Evolutionary conservation across 2,329 filamentous ascomycete genomes (phyloP).

Genomic region (Emericellopsis atlantica): DNA sequence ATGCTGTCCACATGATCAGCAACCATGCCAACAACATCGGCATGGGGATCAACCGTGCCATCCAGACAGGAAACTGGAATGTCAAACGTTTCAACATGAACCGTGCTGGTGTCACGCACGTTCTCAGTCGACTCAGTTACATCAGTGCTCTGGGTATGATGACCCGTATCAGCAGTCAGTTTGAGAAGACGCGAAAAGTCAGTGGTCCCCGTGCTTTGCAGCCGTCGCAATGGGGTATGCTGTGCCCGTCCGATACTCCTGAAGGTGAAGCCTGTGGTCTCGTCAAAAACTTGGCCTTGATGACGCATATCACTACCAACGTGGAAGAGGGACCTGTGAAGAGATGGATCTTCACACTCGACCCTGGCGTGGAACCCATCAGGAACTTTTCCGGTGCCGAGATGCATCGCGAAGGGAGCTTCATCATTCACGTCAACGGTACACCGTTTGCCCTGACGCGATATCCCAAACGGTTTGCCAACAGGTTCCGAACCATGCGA

Average conservation of each 20-base stretch:
- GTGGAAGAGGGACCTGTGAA: slow-evolving; percentile 86
- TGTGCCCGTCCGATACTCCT: slow-evolving; percentile 92
- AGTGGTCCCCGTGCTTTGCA: slow-evolving; percentile 91
- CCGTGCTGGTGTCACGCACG: slow-evolving; percentile 88
- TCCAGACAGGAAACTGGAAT: slow-evolving; percentile 96
- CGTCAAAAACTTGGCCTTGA: slow-evolving; percentile 93
- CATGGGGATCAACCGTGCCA: slow-evolving; percentile 85
- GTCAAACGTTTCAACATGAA: slow-evolving; percentile 99
- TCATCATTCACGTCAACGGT: slow-evolving; percentile 90
- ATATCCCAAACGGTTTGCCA: slow-evolving; percentile 75
- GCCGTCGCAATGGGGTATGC: slow-evolving; percentile 95
- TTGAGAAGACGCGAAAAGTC: slow-evolving; percentile 96
- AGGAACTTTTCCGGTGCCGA: slow-evolving; percentile 63
- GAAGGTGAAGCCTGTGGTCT: slow-evolving; percentile 97
- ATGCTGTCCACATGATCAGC: slow-evolving; percentile 73
- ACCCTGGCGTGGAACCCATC: slow-evolving; percentile 70
- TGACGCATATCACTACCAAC: slow-evolving; percentile 98
- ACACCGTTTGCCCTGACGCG: slow-evolving; percentile 82
- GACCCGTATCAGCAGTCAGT: slow-evolving; percentile 96
- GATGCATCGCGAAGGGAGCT: slow-evolving; percentile 72
- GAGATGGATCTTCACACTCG: slow-evolving; percentile 74
- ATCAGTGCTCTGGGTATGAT: slow-evolving; percentile 98
- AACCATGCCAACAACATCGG: slow-evolving; percentile 82
- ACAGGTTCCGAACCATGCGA: slow-evolving; percentile 73
- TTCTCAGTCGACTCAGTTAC: slow-evolving; percentile 89